Evolutionary conservation across 2,329 filamentous ascomycete species (phyloP).

Genomic region (Bertia moriformis): DNA sequence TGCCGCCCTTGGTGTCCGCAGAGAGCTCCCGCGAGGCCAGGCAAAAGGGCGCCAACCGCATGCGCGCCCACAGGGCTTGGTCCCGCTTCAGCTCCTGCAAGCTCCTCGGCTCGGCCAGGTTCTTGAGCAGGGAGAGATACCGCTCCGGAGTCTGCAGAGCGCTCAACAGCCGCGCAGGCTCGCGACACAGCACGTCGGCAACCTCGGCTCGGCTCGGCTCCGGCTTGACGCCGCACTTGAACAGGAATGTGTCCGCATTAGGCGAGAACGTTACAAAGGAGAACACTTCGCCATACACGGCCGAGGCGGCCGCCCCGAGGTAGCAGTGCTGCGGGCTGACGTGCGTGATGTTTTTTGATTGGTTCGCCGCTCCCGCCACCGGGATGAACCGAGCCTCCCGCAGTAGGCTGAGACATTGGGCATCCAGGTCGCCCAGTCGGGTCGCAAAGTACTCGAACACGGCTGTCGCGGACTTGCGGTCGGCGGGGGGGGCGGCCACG

Average conservation of each 20-base stretch:
- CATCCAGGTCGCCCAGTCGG: slow-evolving; percentile 59
- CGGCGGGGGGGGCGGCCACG: slow-evolving; percentile 56
- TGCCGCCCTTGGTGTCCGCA: slow-evolving; percentile 25
- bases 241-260: slow-evolving; percentile 76
- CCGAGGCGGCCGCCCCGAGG: slow-evolving; percentile 56
- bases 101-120: slow-evolving; percentile 58
- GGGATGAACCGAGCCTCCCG: slow-evolving; percentile 60
- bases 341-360: slow-evolving; percentile 24
- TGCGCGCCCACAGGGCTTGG: slow-evolving; percentile 60
- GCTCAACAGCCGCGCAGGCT: slow-evolving; percentile 69
- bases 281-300: slow-evolving; percentile 73
- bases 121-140: slow-evolving; percentile 71
- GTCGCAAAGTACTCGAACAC: slow-evolving; percentile 75
- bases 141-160: slow-evolving; percentile 71
- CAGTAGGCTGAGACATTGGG: slow-evolving; percentile 42
- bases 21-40: slow-evolving; percentile 68
- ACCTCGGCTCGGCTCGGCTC: slow-evolving; percentile 82
- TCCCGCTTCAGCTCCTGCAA: slow-evolving; percentile 54
- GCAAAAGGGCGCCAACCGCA: slow-evolving; percentile 64
- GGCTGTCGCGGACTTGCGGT: slow-evolving; percentile 47
- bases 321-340: slow-evolving; percentile 62
- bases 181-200: slow-evolving; percentile 66
- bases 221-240: slow-evolving; percentile 76
- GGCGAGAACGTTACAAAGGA: slow-evolving; percentile 90
- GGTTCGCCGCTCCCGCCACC: slow-evolving; percentile 26